Conservation (phyloP, 208 protist genomes). For the Acanthamoeba rhysodes region DNA sequence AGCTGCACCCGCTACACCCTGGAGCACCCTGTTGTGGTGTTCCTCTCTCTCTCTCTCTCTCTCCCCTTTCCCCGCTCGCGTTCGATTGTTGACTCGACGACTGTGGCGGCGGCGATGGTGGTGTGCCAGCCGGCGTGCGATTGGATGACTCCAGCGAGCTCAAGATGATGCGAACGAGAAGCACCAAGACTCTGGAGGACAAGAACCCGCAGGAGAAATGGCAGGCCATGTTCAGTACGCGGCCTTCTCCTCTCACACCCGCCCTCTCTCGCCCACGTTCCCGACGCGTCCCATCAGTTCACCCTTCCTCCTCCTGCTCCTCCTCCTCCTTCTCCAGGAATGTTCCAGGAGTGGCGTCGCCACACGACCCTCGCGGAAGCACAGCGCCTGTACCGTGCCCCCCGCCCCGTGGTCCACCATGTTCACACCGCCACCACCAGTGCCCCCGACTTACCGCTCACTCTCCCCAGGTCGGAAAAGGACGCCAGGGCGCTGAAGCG, state of each 20-base stretch:
- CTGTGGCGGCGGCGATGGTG: background rate
- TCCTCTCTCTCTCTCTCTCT: background rate
- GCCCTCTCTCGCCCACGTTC: too few species aligned
- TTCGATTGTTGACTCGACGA: background rate
- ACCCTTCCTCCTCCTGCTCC: background rate
- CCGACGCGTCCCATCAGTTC: background rate
- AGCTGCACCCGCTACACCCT: background rate
- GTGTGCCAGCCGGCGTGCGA: background rate
- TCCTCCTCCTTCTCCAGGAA: background rate
- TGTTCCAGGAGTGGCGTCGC: constrained; percentile 70
- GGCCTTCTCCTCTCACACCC: background rate
- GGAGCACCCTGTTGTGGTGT: too few species aligned
- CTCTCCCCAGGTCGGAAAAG: background rate
- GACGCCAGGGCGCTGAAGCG: constrained; percentile 59
- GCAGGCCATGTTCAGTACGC: constrained; percentile 36
- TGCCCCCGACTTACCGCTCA: background rate
- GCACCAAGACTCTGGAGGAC: constrained; percentile 63
- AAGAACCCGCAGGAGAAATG: constrained; percentile 51
- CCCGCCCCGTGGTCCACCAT: background rate
- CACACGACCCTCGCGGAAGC: constrained; percentile 61
- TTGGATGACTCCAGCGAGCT: constrained; percentile 31
- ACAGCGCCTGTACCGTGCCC: constrained; percentile 1
- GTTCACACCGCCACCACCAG: too few species aligned
- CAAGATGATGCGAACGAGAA: constrained; percentile 63
- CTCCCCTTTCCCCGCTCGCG: background rate